Evolutionary conservation across 2,329 filamentous ascomycete species (phyloP).

Genomic region (Calonectria crousiana): DNA sequence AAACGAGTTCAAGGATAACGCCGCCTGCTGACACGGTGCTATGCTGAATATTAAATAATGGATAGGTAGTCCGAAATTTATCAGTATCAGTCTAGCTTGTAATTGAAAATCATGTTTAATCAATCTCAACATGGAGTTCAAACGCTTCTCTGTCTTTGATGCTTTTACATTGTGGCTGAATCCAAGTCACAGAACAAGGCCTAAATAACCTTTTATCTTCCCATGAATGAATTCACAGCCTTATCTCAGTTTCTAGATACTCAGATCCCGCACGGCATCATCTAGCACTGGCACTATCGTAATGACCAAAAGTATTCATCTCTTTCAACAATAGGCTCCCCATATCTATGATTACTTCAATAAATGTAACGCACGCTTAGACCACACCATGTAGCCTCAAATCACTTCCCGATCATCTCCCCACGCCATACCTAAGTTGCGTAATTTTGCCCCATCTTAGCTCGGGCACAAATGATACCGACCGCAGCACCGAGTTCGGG

Average conservation of each 20-base stretch:
- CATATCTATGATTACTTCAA: not conserved
- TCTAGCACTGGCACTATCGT: not conserved
- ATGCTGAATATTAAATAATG: not conserved
- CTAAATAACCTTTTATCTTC: not conserved
- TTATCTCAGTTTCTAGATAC: not conserved
- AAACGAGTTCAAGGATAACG: not conserved
- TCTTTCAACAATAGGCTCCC: too few species aligned
- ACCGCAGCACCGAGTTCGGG: not conserved
- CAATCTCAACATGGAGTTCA: not conserved
- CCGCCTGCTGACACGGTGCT: not conserved
- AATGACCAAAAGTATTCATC: not conserved
- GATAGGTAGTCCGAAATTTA: not conserved
- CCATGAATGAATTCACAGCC: not conserved
- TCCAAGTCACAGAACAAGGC: too few species aligned
- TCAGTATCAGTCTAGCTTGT: not conserved
- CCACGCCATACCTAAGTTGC: not conserved
- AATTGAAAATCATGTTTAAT: not conserved
- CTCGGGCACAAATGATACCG: not conserved
- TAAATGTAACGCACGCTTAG: rapidly evolving
- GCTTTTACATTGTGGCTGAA: not conserved
- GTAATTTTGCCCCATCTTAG: not conserved
- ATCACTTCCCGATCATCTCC: not conserved
- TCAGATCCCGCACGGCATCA: too few species aligned
- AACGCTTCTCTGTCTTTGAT: not conserved
- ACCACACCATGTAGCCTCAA: not conserved